phyloP scores from a whole-genome alignment of 2,329 filamentous ascomycete species.

The Ceratocystis smalleyi region DNA sequence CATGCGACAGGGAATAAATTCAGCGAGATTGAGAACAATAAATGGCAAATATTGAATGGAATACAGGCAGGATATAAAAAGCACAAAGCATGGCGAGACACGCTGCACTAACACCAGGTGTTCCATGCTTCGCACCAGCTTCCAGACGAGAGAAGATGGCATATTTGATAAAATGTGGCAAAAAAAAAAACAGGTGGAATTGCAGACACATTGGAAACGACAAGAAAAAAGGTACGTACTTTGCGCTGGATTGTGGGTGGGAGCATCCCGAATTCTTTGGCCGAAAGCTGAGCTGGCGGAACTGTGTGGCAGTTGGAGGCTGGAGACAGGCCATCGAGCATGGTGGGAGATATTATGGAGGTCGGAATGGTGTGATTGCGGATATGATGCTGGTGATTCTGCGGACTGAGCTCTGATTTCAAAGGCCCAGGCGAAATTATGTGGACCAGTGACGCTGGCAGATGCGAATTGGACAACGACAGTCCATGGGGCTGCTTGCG shows the following conservation, averaged over 20 bases:
- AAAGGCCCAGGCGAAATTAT: background rate
- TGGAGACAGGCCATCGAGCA: conserved; percentile 9
- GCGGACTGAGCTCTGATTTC: background rate
- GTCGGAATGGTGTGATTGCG: conserved; percentile 9
- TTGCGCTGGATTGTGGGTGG: conserved; percentile 19
- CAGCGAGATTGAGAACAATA: background rate
- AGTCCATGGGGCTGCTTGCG: background rate
- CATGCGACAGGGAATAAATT: background rate
- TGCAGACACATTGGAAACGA: background rate
- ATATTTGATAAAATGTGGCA: background rate
- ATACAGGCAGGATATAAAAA: background rate
- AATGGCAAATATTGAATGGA: background rate
- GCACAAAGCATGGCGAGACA: background rate
- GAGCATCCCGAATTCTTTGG: conserved; percentile 17
- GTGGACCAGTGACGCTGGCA: conserved; percentile 3
- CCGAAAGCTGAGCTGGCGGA: conserved; percentile 10
- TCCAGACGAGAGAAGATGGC: background rate
- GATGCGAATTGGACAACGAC: background rate
- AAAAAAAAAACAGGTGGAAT: background rate
- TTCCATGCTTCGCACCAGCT: background rate
- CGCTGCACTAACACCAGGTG: background rate
- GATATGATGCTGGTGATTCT: background rate
- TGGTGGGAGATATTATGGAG: conserved; percentile 8
- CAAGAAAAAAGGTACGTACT: conserved; percentile 16
- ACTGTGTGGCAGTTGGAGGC: background rate